Evolutionary conservation across 495 filamentous ascomycete genomes (phyloP).

Genomic region (Elasticomyces elasticus): DNA sequence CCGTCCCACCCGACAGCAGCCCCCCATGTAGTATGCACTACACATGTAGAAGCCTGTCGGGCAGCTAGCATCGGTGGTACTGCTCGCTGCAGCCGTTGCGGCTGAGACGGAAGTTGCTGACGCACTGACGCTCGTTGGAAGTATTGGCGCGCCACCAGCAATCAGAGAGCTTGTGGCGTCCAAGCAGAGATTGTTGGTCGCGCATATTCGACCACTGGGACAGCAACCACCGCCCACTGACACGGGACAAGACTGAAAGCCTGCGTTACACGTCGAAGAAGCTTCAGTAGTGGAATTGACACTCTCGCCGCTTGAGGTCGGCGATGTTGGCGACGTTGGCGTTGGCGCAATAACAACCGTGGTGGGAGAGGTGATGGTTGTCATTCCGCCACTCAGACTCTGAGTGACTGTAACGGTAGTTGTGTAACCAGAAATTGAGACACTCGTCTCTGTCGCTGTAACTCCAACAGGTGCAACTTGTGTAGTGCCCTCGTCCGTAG

Average conservation of each 20-base stretch:
- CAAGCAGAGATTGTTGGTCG: conserved; percentile 17
- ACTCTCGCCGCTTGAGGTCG: conserved; percentile 17
- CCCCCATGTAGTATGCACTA: conserved; percentile 53
- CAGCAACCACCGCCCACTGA: conserved; percentile 35
- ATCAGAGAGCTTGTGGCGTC: conserved; percentile 13
- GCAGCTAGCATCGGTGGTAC: conserved; percentile 39
- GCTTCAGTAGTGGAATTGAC: conserved; percentile 14
- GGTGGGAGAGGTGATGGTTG: conserved; percentile 3
- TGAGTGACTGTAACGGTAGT: conserved; percentile 13
- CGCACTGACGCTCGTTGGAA: conserved; percentile 40
- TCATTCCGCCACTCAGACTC: conserved; percentile 5
- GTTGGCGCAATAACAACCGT: conserved; percentile 1
- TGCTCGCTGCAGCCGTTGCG: conserved; percentile 19
- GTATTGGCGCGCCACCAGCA: conserved; percentile 38
- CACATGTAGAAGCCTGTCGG: conserved; percentile 71
- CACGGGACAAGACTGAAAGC: conserved; percentile 42
- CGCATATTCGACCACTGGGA: conserved; percentile 29
- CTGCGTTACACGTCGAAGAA: conserved; percentile 42
- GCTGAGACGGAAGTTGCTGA: conserved; percentile 6
- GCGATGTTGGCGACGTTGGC: conserved; percentile 13
- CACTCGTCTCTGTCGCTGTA: not conserved
- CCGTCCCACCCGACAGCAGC: conserved; percentile 74
- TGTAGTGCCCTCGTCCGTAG: not conserved
- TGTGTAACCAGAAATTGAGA: conserved; percentile 5
- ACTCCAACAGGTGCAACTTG: not conserved